These are phyloP conservation scores for Pseudopyrenochaeta lycopersici DNA, from an alignment of 2,329 filamentous ascomycete genomes.

Conservation along the genomic window DNA sequence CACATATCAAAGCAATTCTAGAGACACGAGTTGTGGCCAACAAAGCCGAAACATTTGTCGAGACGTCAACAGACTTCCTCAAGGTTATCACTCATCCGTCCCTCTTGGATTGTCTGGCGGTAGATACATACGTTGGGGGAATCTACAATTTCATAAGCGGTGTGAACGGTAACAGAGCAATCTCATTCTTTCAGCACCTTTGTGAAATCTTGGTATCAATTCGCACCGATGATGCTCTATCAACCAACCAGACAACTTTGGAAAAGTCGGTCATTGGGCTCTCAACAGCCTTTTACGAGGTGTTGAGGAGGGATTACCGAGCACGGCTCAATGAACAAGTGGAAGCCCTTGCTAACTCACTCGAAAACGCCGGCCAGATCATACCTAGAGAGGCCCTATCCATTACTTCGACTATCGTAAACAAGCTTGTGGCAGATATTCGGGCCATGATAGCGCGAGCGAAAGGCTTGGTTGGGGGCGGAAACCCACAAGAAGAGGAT, in stretches of 20 bases:
- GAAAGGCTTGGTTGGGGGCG: constrained; percentile 4
- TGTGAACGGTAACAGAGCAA: constrained; percentile 35
- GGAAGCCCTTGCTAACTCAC: constrained; percentile 4
- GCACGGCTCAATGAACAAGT: constrained; percentile 29
- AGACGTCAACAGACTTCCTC: constrained; percentile 19
- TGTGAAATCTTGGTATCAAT: constrained; percentile 18
- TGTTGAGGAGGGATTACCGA: constrained; percentile 23
- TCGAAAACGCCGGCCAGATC: constrained; percentile 10
- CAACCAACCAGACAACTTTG: not conserved
- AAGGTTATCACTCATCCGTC: constrained; percentile 43
- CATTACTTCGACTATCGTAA: constrained; percentile 3
- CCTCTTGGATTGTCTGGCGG: constrained; percentile 45
- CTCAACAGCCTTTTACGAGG: constrained; percentile 17
- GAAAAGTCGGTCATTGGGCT: constrained; percentile 13
- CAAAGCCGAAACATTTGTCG: constrained; percentile 7
- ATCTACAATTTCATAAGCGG: constrained; percentile 49
- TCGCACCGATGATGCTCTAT: not conserved
- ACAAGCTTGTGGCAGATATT: not conserved
- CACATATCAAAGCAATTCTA: constrained; percentile 39
- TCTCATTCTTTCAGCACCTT: constrained; percentile 42
- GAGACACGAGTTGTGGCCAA: not conserved
- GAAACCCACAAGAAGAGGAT: not conserved
- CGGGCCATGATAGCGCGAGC: constrained; percentile 7
- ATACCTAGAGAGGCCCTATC: constrained; percentile 2
- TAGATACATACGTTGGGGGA: constrained; percentile 44